phyloP scores from a whole-genome alignment of 768 basidiomycete genomes.

The Boletus rex-veris region DNA sequence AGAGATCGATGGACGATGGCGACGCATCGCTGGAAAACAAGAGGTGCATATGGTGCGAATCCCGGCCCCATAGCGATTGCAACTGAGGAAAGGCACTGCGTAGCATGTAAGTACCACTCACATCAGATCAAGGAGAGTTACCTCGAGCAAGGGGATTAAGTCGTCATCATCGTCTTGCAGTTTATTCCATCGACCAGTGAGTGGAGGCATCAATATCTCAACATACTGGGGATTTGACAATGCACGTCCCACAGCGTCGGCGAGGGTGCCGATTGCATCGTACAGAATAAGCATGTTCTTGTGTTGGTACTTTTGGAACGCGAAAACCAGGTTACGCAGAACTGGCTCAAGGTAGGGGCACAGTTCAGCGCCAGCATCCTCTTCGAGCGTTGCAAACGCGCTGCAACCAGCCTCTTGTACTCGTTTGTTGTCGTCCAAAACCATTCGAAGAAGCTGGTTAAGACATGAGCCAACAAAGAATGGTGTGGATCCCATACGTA shows the following conservation, averaged over 20 bases:
- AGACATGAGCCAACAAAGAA: not conserved
- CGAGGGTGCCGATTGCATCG: slow-evolving; percentile 97
- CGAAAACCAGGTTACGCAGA: slow-evolving; percentile 89
- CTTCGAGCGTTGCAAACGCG: slow-evolving; percentile 97
- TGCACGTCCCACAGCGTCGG: slow-evolving; percentile 90
- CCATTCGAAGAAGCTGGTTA: slow-evolving; percentile 90
- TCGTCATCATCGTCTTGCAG: slow-evolving; percentile 90
- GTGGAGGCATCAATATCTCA: slow-evolving; percentile 94
- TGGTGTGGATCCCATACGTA: slow-evolving; percentile 38
- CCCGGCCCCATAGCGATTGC: slow-evolving; percentile 92
- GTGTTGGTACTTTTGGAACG: slow-evolving; percentile 98
- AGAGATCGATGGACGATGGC: slow-evolving; percentile 81
- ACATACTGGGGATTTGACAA: slow-evolving; percentile 84
- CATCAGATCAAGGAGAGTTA: slow-evolving; percentile 33
- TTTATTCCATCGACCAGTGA: slow-evolving; percentile 87
- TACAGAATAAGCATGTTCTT: slow-evolving; percentile 99
- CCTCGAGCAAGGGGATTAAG: slow-evolving; percentile 93
- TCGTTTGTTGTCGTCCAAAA: slow-evolving; percentile 96
- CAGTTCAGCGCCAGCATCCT: slow-evolving; percentile 89
- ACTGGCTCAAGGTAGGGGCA: slow-evolving; percentile 95
- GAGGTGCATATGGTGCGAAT: slow-evolving; percentile 84
- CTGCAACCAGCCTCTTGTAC: slow-evolving; percentile 99
- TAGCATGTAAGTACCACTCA: not conserved
- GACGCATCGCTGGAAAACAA: slow-evolving; percentile 90
- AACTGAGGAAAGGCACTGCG: slow-evolving; percentile 92